Conservation (phyloP, 1,284 basidiomycete genomes). For the Rhizoctonia solani region DNA sequence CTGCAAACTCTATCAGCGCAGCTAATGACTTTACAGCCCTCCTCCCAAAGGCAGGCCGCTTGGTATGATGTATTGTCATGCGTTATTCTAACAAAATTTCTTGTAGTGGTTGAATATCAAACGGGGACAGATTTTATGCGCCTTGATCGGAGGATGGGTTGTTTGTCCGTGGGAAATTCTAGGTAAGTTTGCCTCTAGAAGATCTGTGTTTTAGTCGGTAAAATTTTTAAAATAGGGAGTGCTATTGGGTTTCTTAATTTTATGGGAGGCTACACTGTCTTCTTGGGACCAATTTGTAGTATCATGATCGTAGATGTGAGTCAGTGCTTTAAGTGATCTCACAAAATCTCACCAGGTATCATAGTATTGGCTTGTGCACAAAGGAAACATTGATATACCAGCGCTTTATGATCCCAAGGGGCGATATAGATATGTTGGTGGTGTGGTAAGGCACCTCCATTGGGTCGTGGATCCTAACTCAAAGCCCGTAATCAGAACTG, state of each 20-base stretch:
- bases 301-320: conserved; percentile 43
- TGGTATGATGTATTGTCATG: neutral
- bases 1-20: conserved; percentile 64
- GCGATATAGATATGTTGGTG: conserved; percentile 42
- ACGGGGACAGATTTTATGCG: conserved; percentile 73
- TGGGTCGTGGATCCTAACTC: conserved; percentile 1
- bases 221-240: conserved; percentile 10
- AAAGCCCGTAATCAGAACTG: conserved; percentile 58
- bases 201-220: neutral
- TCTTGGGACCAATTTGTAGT: conserved; percentile 43
- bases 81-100: neutral
- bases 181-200: conserved; percentile 39
- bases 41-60: conserved; percentile 50
- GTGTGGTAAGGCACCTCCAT: conserved; percentile 38
- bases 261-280: conserved; percentile 44
- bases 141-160: conserved; percentile 69
- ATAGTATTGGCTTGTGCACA: conserved; percentile 40
- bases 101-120: conserved; percentile 69
- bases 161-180: conserved; percentile 64
- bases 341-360: neutral
- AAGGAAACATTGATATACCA: conserved; percentile 41
- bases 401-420: conserved; percentile 42
- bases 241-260: conserved; percentile 33
- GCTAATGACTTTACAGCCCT: conserved; percentile 78
- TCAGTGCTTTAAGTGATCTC: neutral